These are phyloP conservation scores for Rhizoctonia solani DNA, from an alignment of 1,284 basidiomycete species.

Conservation along the genomic window DNA sequence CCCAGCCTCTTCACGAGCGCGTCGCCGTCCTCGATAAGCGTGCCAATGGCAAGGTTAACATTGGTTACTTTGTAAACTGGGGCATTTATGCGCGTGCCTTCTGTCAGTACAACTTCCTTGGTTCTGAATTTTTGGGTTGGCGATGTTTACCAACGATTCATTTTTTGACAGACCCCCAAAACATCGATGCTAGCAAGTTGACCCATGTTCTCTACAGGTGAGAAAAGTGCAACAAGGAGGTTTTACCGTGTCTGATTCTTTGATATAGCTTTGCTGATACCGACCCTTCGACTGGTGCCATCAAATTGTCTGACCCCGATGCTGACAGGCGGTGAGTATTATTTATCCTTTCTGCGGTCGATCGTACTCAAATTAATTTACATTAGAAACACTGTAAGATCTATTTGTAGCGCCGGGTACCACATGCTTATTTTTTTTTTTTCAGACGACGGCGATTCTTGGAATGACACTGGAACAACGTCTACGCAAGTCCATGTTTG, in stretches of 20 bases:
- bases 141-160: not conserved
- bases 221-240: not conserved
- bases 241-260: constrained; percentile 24
- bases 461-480: constrained; percentile 54
- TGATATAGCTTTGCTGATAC: constrained; percentile 77
- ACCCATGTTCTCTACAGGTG: constrained; percentile 77
- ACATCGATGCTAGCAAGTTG: constrained; percentile 60
- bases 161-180: constrained; percentile 57
- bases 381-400: constrained; percentile 65
- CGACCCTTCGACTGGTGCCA: constrained; percentile 64
- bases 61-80: constrained; percentile 58
- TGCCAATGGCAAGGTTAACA: constrained; percentile 56
- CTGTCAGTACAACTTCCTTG: constrained; percentile 10
- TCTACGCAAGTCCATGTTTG: constrained; percentile 45
- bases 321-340: constrained; percentile 73
- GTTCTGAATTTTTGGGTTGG: not conserved
- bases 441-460: constrained; percentile 53
- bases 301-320: constrained; percentile 76
- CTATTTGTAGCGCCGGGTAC: constrained; percentile 58
- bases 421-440: not conserved
- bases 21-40: constrained; percentile 44
- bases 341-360: not conserved
- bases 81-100: constrained; percentile 32
- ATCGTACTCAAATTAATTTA: constrained; percentile 2
- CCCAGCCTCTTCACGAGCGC: constrained; percentile 38